Conservation (phyloP, 192 early-diverging fungal genomes). For the Thamnidium elegans region DNA sequence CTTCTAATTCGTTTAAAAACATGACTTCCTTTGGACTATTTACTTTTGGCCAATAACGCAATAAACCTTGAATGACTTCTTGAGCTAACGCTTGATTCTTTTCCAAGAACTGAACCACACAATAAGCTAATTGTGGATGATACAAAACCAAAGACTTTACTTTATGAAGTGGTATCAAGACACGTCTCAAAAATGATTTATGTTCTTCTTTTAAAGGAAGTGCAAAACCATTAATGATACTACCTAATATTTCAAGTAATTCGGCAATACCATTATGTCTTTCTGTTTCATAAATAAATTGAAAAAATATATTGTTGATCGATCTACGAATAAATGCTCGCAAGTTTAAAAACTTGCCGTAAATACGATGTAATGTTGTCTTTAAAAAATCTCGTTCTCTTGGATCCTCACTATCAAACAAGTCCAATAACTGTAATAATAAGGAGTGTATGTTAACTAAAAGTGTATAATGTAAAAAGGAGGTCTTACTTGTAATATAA, state of each 20-base stretch:
- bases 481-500: slow-evolving; percentile 74
- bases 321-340: slow-evolving; percentile 96
- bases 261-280: slow-evolving; percentile 98
- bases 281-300: slow-evolving; percentile 96
- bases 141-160: slow-evolving; percentile 90
- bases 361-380: slow-evolving; percentile 96
- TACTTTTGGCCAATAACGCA: slow-evolving; percentile 98
- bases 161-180: slow-evolving; percentile 95
- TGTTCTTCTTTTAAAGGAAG: slow-evolving; percentile 98
- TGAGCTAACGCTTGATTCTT: slow-evolving; percentile 92
- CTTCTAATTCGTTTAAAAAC: slow-evolving; percentile 98
- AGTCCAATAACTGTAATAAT: slow-evolving; percentile 74
- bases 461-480: not conserved
- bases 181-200: slow-evolving; percentile 90
- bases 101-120: slow-evolving; percentile 97
- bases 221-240: slow-evolving; percentile 99
- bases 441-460: not conserved
- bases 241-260: slow-evolving; percentile 83
- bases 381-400: slow-evolving; percentile 98
- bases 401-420: slow-evolving; percentile 98
- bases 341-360: slow-evolving; percentile 96
- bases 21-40: slow-evolving; percentile 99
- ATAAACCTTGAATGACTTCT: slow-evolving; percentile 81
- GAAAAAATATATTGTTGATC: slow-evolving; percentile 98
- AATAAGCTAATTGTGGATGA: slow-evolving; percentile 96